Percentiles rank a stretch among this genome's conserved stretches.
These are phyloP conservation scores for Madurella fahalii DNA, from an alignment of 2,329 filamentous ascomycete genomes.

Conservation along the genomic window DNA sequence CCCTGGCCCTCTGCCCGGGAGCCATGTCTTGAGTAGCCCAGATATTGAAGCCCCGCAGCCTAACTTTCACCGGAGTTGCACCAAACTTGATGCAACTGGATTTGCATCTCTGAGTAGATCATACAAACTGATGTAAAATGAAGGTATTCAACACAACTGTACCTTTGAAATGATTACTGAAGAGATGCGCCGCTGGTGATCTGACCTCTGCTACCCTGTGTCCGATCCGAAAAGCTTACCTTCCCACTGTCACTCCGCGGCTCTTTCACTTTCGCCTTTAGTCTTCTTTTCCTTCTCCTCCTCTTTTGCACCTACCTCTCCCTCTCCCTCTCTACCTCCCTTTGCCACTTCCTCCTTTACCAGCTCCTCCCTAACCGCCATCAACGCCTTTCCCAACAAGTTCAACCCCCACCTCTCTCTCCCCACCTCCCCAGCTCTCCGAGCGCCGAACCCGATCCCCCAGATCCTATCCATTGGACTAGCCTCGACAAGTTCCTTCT, in stretches of 20 bases:
- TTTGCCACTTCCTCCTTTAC: constrained; percentile 27
- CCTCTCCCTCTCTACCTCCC: not conserved
- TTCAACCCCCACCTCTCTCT: constrained; percentile 57
- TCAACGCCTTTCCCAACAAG: constrained; percentile 58
- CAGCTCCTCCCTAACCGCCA: constrained; percentile 51
- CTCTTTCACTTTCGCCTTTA: not conserved
- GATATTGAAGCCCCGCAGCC: too few species aligned
- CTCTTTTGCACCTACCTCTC: constrained; percentile 7
- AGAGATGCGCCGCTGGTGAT: too few species aligned
- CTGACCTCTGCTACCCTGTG: too few species aligned
- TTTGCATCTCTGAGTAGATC: too few species aligned
- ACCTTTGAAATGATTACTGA: too few species aligned
- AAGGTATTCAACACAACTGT: too few species aligned
- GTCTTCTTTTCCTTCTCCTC: not conserved
- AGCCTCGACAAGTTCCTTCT: constrained; percentile 59
- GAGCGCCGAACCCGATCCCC: constrained; percentile 59
- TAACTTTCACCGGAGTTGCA: too few species aligned
- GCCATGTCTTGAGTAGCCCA: too few species aligned
- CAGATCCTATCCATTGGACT: constrained; percentile 59
- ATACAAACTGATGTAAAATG: too few species aligned
- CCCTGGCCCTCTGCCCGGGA: too few species aligned
- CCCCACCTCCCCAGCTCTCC: constrained; percentile 44
- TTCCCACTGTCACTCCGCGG: not conserved
- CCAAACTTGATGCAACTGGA: too few species aligned
- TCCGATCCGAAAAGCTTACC: not conserved